phyloP scores from a whole-genome alignment of 2,329 filamentous ascomycete genomes.

The Dactylella cylindrospora region DNA sequence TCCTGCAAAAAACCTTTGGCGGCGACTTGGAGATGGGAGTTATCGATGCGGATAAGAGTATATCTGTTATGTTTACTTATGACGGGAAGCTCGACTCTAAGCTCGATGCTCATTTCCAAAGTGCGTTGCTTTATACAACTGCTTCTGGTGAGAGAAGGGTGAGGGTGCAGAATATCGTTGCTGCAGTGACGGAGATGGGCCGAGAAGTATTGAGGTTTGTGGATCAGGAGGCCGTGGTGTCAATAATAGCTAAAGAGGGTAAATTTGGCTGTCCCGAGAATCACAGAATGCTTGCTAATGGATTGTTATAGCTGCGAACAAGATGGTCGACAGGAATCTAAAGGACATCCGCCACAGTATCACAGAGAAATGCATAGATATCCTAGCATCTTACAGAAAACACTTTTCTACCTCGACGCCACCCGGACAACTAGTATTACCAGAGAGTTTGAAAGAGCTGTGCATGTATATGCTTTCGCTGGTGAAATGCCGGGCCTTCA shows the following conservation, averaged over 20 bases:
- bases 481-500: slow-evolving; percentile 88
- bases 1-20: slow-evolving; percentile 88
- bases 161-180: slow-evolving; percentile 88
- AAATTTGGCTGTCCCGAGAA: slow-evolving; percentile 36
- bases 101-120: slow-evolving; percentile 96
- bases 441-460: slow-evolving; percentile 93
- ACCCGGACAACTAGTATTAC: slow-evolving; percentile 88
- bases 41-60: slow-evolving; percentile 89
- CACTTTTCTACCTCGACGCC: slow-evolving; percentile 85
- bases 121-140: slow-evolving; percentile 89
- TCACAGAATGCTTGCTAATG: slow-evolving; percentile 46
- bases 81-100: slow-evolving; percentile 97
- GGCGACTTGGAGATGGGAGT: slow-evolving; percentile 85
- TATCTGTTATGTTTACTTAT: slow-evolving; percentile 88
- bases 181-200: slow-evolving; percentile 82
- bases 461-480: slow-evolving; percentile 92
- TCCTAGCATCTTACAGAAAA: slow-evolving; percentile 88
- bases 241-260: slow-evolving; percentile 84
- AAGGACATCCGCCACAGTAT: slow-evolving; percentile 83
- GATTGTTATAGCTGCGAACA: slow-evolving; percentile 66
- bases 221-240: slow-evolving; percentile 90
- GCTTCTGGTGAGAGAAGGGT: slow-evolving; percentile 85
- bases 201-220: slow-evolving; percentile 86
- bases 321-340: slow-evolving; percentile 72
- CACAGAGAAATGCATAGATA: slow-evolving; percentile 89